Base-by-base conservation (phyloP, 148 eudicot genomes). In the Polygonum aviculare region DNA sequence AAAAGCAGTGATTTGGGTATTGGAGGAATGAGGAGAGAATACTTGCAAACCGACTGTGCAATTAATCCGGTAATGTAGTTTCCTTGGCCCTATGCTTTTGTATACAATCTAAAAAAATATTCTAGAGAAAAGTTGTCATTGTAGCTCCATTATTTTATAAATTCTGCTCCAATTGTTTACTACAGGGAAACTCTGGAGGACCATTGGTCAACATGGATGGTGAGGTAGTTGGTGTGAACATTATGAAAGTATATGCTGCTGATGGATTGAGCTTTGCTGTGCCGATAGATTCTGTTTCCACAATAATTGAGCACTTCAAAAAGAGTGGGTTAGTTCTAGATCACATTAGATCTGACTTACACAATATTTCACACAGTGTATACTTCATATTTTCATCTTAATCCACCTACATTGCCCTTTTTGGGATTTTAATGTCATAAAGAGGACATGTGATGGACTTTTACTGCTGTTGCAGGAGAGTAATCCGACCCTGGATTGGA, bases 181-280 rank as follows among this genome's bases (percentile, higher is more conserved):
- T 79, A 59, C 55, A 94, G 98, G 98, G 98, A 80, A 94, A 90
- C 85, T 92, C 98, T 83, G 98, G 98, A 60, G 98, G 97, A 40
- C 98, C 98, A 49, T 90, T 94, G 78, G 93, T 92, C 74, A 94
- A 92, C 82, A 85, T 89, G 84, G 96, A 94, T 82, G 98, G 98
- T 70, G 97, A 94, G 83, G 87, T 94, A 35, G 78, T 94, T 75
- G 97, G 98, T 47, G 92, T 94, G 54, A 92, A 92, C 80, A 86
- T 89, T 76, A 89, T 92, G 95, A 94, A 92, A 86, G 91, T 88
- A 31, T 33, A 79, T 69, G 86, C 84, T 49, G 97, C 98, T 76
- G 92, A 94, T 85, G 98, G 96, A 22, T 77, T 92, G 84, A 84
- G 93, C 85, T 94, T 94, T 84, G 80, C 98, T 72, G 93, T 92